Evolutionary conservation across 352 stramenopile species (phyloP).

Genomic region (Globisporangium echinulatum): DNA sequence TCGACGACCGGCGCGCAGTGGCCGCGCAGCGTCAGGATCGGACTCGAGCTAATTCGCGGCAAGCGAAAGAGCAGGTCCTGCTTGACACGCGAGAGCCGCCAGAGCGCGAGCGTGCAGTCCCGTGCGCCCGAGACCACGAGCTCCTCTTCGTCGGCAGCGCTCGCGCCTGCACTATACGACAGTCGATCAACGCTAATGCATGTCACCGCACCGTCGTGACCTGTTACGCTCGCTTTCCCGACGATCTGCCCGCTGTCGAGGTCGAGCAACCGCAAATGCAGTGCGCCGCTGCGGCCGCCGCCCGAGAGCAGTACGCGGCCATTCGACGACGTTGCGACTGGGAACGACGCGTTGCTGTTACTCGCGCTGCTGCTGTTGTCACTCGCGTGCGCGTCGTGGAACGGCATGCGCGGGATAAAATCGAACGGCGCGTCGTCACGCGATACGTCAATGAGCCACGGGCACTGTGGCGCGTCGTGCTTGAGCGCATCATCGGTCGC

Average conservation of each 20-base stretch:
- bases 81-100: conserved; percentile 68
- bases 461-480: conserved; percentile 21
- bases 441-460: conserved; percentile 62
- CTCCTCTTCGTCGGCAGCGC: conserved; percentile 48
- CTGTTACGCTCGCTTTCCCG: conserved; percentile 75
- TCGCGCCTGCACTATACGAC: conserved; percentile 30
- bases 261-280: conserved; percentile 74
- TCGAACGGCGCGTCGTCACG: conserved; percentile 77
- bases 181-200: conserved; percentile 67
- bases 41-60: conserved; percentile 58
- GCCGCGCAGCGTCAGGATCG: conserved; percentile 59
- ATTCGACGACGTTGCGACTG: conserved; percentile 59
- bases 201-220: conserved; percentile 60
- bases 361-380: conserved; percentile 5
- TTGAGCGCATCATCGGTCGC: no score
- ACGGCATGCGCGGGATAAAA: conserved; percentile 68
- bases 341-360: conserved; percentile 23
- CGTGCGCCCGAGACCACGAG: conserved; percentile 64
- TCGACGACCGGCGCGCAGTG: conserved; percentile 43
- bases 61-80: conserved; percentile 66
- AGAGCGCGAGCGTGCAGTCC: conserved; percentile 63
- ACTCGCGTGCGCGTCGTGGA: conserved; percentile 44
- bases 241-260: conserved; percentile 78
- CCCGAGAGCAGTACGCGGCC: conserved; percentile 68
- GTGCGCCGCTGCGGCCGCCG: conserved; percentile 59